Percentiles rank a stretch among this genome's conserved stretches.
Conservation (phyloP, 2,329 filamentous ascomycete species). For the Metarhizium brunneum region DNA sequence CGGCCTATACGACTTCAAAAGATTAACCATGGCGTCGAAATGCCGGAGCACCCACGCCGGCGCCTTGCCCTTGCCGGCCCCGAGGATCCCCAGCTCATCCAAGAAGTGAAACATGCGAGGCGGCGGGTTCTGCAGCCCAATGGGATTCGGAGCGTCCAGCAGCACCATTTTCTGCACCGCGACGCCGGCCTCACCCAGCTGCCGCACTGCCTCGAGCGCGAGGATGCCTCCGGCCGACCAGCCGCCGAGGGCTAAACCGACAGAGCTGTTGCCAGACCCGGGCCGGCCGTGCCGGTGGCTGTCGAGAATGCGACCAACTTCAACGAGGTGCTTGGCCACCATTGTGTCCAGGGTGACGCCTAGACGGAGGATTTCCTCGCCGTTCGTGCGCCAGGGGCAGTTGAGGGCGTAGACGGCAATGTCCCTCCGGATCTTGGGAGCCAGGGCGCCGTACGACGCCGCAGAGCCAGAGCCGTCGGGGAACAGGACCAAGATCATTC, state of each 20-base stretch:
- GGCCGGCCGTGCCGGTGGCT: not conserved
- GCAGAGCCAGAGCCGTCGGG: constrained; percentile 21
- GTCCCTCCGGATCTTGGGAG: not conserved
- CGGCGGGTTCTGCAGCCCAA: constrained; percentile 60
- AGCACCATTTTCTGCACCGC: not conserved
- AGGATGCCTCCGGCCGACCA: not conserved
- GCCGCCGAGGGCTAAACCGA: not conserved
- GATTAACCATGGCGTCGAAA: constrained; percentile 59
- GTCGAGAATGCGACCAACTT: not conserved
- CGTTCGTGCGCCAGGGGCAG: constrained; percentile 13
- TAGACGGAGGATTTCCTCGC: not conserved
- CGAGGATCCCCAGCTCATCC: constrained; percentile 61
- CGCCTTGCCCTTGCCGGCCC: constrained; percentile 40
- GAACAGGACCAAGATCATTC: constrained; percentile 15
- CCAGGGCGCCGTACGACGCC: constrained; percentile 14
- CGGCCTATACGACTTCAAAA: constrained; percentile 60
- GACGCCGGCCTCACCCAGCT: not conserved
- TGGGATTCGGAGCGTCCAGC: constrained; percentile 33
- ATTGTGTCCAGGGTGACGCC: not conserved
- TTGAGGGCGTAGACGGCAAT: constrained; percentile 8
- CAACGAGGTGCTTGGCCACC: not conserved
- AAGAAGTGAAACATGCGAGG: constrained; percentile 58
- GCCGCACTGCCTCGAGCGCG: not conserved
- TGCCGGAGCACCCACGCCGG: constrained; percentile 68
- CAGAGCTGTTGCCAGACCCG: not conserved